These are phyloP conservation scores for Ophiostoma populinum DNA, from an alignment of 2,329 filamentous ascomycete genomes.

Conservation along the genomic window DNA sequence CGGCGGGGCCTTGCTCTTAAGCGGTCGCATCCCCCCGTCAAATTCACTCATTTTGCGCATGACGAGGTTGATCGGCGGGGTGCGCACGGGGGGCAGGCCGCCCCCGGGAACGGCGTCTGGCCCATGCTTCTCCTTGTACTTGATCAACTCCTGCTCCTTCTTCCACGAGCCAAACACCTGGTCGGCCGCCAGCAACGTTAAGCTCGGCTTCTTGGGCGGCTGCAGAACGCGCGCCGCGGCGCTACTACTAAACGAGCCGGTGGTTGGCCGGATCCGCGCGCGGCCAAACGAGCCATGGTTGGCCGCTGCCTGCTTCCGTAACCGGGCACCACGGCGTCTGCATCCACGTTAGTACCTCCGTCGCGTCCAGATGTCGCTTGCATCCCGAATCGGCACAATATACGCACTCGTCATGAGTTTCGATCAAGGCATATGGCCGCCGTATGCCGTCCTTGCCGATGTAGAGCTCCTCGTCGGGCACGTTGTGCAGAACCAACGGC, in stretches of 20 bases:
- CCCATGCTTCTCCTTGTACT: constrained; percentile 4
- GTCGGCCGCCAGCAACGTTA: constrained; percentile 42
- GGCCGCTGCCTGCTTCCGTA: constrained; percentile 30
- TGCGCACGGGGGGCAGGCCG: too few species aligned
- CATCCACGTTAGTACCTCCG: constrained; percentile 14
- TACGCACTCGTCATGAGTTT: constrained; percentile 10
- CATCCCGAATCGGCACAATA: background rate
- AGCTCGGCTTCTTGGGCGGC: constrained; percentile 31
- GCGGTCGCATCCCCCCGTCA: constrained; percentile 11
- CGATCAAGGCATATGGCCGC: constrained; percentile 47
- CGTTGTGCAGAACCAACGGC: constrained; percentile 50
- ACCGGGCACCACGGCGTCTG: constrained; percentile 33
- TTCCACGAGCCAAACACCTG: constrained; percentile 44
- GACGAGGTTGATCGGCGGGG: too few species aligned
- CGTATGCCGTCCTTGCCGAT: constrained; percentile 47
- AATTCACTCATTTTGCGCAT: constrained; percentile 13
- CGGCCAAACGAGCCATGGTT: constrained; percentile 44
- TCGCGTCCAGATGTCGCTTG: too few species aligned
- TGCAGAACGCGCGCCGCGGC: constrained; percentile 2
- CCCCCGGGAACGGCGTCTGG: constrained; percentile 2
- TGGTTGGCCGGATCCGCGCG: constrained; percentile 34
- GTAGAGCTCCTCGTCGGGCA: constrained; percentile 51
- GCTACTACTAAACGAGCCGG: constrained; percentile 5
- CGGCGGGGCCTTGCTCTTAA: too few species aligned
- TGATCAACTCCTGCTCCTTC: constrained; percentile 21